Percentiles rank a stretch among this genome's conserved stretches.
phyloP scores from a whole-genome alignment of 2,329 filamentous ascomycete genomes.

The Ophiostoma ulmi region DNA sequence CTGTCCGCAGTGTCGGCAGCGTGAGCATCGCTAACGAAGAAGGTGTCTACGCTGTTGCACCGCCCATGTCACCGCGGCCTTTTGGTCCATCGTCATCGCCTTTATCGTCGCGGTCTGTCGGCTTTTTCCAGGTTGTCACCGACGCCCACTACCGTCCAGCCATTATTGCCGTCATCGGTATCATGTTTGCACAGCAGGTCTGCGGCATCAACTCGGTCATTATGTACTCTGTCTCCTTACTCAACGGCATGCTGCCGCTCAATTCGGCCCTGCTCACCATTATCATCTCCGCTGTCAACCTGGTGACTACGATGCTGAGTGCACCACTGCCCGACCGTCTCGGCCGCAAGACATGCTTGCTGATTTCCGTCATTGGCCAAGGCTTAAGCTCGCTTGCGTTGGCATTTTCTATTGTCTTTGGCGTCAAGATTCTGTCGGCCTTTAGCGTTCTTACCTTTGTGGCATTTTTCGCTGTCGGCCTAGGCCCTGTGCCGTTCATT shows the following conservation, averaged over 20 bases:
- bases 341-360: conserved; percentile 78
- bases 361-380: conserved; percentile 80
- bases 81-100: conserved; percentile 18
- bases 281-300: conserved; percentile 78
- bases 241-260: conserved; percentile 73
- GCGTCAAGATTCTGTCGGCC: conserved; percentile 70
- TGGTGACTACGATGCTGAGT: conserved; percentile 73
- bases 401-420: conserved; percentile 71
- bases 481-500: conserved; percentile 93
- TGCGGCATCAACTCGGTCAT: conserved; percentile 95
- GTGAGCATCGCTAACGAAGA: background rate
- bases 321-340: conserved; percentile 82
- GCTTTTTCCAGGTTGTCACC: conserved; percentile 60
- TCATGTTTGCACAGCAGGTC: conserved; percentile 90
- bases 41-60: conserved; percentile 24
- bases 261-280: conserved; percentile 82
- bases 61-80: conserved; percentile 23
- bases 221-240: conserved; percentile 94
- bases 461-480: conserved; percentile 79
- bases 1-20: background rate
- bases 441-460: conserved; percentile 81
- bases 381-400: conserved; percentile 70
- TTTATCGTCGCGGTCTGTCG: conserved; percentile 37
- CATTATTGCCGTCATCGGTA: conserved; percentile 76
- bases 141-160: conserved; percentile 66